A percentile compares a stretch with the other conserved stretches of the same genome.
phyloP scores from a whole-genome alignment of 495 filamentous ascomycete genomes.

The Aspergillus funiculosus region DNA sequence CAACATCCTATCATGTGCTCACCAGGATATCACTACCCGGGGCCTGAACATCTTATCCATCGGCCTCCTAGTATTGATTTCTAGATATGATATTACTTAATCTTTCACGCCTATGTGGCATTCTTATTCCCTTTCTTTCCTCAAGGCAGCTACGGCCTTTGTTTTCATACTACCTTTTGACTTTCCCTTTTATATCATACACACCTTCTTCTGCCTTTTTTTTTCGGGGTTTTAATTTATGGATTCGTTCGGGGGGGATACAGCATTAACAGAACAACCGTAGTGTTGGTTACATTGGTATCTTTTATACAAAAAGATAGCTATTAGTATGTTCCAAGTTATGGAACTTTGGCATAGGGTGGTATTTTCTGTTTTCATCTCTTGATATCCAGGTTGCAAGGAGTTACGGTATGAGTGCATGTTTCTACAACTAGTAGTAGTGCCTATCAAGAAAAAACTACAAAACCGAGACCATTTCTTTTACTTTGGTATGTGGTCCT shows the following conservation, averaged over 20 bases:
- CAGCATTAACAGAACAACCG: background rate
- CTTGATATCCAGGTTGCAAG: constrained; percentile 4
- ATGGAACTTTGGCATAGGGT: too few relatives aligned
- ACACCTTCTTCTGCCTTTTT: background rate
- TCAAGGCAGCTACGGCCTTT: background rate
- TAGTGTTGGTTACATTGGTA: too few relatives aligned
- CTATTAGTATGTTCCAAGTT: too few relatives aligned
- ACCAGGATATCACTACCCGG: constrained; percentile 28
- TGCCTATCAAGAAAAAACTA: too few relatives aligned
- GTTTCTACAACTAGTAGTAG: too few relatives aligned
- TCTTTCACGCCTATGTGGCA: background rate
- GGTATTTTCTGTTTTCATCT: too few relatives aligned
- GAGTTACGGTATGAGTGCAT: constrained; percentile 6
- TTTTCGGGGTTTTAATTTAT: background rate
- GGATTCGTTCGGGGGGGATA: too few relatives aligned
- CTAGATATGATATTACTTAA: constrained; percentile 13
- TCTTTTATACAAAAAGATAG: too few relatives aligned
- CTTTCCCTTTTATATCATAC: background rate
- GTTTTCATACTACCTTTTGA: too few relatives aligned
- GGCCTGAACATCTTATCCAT: constrained; percentile 21
- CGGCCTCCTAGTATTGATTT: constrained; percentile 25
- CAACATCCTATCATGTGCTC: constrained; percentile 32
- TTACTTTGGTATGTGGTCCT: too few relatives aligned
- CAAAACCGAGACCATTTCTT: too few relatives aligned
- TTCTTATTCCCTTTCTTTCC: background rate